Base-by-base conservation (phyloP, 2,329 filamentous ascomycete genomes). In the Clonostachys chloroleuca region DNA sequence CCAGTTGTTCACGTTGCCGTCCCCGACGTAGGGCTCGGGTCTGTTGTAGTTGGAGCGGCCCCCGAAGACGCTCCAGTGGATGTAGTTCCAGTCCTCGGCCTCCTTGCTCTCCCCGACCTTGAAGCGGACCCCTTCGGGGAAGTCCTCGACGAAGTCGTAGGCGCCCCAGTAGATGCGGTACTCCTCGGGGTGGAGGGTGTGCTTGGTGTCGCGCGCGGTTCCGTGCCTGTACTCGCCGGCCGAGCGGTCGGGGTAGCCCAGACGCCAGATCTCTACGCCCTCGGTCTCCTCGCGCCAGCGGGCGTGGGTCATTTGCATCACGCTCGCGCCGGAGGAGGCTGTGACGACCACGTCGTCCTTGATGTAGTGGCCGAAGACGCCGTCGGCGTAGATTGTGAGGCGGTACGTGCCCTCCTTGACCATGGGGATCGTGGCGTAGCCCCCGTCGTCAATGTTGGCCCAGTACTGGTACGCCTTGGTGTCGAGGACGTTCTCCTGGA, bases 1-100 rank as follows among this genome's bases (percentile, higher is more conserved):
- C 80, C 79, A 83, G 59, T 83, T 81, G 58, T 80, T 81, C 24
- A 81, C 69, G 18, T 59, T 44, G 70, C 56, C 57, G 51, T 70
- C 70, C 17, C 70, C 64, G 40, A 66, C 63, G 44, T 74, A 72
- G 6, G 69, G 60, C 41, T 70, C 62, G 2, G 67, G 60, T 1
- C 77, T 67, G 5, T 68, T 46, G 13, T 60, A 71, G 59, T 81
- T 76, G 2, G 67, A 77, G 30, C 75, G 65, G 6, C 77, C 76
- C 2, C 81, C 80, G 54, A 82, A 84, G 9, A 81, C 79, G 48
- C 74, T 78, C 83, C 81, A 86, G 57, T 86, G 83, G 5, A 84
- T 75, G 47, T 84, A 84, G 60, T 86, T 86, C 50, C 83, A 67
- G 54, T 82, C 78, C 12, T 63, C 59, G 0, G 62, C 63, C 16